Conservation (phyloP, 805 yeast genomes). For the Cyberlindnera galapagoensis region DNA sequence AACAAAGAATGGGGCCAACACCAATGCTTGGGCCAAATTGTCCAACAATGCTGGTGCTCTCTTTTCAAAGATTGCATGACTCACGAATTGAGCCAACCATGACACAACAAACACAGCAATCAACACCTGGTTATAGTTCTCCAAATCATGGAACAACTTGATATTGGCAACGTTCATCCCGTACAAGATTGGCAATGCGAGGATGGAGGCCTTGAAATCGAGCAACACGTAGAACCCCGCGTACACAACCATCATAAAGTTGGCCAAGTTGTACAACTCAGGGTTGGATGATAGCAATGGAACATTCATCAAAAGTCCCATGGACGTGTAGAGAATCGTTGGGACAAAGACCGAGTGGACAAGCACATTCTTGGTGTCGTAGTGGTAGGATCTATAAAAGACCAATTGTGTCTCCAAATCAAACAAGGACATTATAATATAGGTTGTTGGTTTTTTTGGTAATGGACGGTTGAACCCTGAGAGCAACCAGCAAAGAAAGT, state of each 20-base stretch:
- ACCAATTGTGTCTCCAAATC: constrained; percentile 37
- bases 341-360: constrained; percentile 84
- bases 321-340: constrained; percentile 51
- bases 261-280: constrained; percentile 37
- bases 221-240: constrained; percentile 52
- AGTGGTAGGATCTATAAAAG: constrained; percentile 53
- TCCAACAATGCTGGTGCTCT: constrained; percentile 85
- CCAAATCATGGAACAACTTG: constrained; percentile 18
- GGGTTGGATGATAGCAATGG: constrained; percentile 13
- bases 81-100: constrained; percentile 84
- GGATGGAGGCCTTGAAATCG: constrained; percentile 44
- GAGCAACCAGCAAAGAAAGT: too few species aligned
- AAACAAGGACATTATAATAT: constrained; percentile 5
- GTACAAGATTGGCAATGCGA: constrained; percentile 35
- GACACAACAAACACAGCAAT: constrained; percentile 39
- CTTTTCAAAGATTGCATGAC: constrained; percentile 78
- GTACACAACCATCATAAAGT: constrained; percentile 39
- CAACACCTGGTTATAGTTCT: constrained; percentile 13
- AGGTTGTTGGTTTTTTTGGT: too few species aligned
- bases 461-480: background rate
- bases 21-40: constrained; percentile 75
- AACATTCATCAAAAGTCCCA: constrained; percentile 32
- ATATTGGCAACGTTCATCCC: constrained; percentile 20
- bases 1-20: constrained; percentile 88
- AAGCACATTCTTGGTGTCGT: constrained; percentile 51